Conservation (phyloP, 345 rosid genomes). For the Syzygium aromaticum region DNA sequence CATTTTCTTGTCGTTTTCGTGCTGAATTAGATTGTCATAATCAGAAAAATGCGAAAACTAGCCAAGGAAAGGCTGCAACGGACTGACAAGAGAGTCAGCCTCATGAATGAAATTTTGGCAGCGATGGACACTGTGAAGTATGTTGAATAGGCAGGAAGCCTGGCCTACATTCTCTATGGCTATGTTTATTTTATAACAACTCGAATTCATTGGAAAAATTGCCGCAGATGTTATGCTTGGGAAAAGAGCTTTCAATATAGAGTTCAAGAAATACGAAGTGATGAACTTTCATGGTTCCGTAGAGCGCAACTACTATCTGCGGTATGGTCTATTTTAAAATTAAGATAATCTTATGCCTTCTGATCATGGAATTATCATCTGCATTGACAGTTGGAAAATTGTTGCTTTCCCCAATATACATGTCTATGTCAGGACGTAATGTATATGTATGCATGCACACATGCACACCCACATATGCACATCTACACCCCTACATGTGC, state of each 20-base stretch:
- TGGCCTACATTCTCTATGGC: not conserved
- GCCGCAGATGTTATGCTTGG: slow-evolving; percentile 89
- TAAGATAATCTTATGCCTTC: not conserved
- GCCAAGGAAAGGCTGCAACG: slow-evolving; percentile 85
- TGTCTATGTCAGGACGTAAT: not conserved
- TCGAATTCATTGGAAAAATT: not conserved
- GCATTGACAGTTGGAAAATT: not conserved
- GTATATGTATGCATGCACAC: not conserved
- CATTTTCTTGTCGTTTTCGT: not conserved
- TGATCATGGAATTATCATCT: not conserved
- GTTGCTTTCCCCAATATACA: not conserved
- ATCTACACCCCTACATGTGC: not conserved
- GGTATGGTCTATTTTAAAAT: slow-evolving; percentile 28
- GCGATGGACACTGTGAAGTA: slow-evolving; percentile 98
- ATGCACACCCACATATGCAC: not conserved
- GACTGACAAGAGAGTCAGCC: slow-evolving; percentile 90
- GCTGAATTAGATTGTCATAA: slow-evolving; percentile 52
- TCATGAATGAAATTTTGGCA: slow-evolving; percentile 83
- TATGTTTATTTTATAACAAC: not conserved
- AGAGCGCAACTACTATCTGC: slow-evolving; percentile 74
- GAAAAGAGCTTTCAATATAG: slow-evolving; percentile 80
- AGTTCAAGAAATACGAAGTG: slow-evolving; percentile 54
- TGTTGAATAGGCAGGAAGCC: slow-evolving; percentile 10
- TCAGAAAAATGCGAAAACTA: slow-evolving; percentile 81
- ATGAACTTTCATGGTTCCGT: slow-evolving; percentile 87